phyloP scores from a whole-genome alignment of 495 filamentous ascomycete genomes.

The Echria macrotheca region DNA sequence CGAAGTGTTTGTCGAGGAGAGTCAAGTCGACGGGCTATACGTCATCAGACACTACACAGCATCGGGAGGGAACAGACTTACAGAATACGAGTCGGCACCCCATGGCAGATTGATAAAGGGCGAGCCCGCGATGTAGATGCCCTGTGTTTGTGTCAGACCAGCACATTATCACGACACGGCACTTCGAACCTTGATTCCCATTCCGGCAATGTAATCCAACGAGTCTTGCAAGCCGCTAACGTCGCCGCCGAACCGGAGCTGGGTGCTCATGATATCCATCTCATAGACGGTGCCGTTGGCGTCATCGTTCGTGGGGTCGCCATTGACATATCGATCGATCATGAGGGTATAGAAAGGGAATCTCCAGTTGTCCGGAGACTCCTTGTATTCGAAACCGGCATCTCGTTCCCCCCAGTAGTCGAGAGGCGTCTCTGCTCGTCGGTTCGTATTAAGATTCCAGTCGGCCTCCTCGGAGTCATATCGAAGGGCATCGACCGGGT shows the following conservation, averaged over 20 bases:
- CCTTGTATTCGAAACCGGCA: slow-evolving; percentile 43
- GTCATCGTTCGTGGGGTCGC: slow-evolving; percentile 67
- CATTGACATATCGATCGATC: slow-evolving; percentile 66
- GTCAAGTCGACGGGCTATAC: slow-evolving; percentile 59
- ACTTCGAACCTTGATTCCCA: slow-evolving; percentile 57
- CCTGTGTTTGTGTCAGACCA: slow-evolving; percentile 33
- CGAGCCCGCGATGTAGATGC: slow-evolving; percentile 64
- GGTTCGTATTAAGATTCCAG: slow-evolving; percentile 62
- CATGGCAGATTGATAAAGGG: slow-evolving; percentile 69
- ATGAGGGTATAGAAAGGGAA: slow-evolving; percentile 69
- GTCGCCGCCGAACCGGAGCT: slow-evolving; percentile 72
- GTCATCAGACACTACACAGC: background rate
- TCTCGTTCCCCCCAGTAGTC: slow-evolving; percentile 61
- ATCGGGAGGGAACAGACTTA: slow-evolving; percentile 13
- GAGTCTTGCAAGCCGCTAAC: slow-evolving; percentile 58
- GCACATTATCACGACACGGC: background rate
- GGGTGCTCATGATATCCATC: slow-evolving; percentile 61
- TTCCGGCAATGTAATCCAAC: slow-evolving; percentile 68
- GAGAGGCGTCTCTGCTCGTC: slow-evolving; percentile 49
- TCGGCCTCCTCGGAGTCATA: slow-evolving; percentile 49
- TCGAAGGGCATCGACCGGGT: slow-evolving; percentile 39
- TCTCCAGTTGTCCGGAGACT: slow-evolving; percentile 63
- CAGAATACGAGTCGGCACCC: slow-evolving; percentile 59
- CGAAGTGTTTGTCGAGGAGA: slow-evolving; percentile 64
- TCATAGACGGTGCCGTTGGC: slow-evolving; percentile 64